Conservation (phyloP, 805 yeast genomes). For the Cyberlindnera sargentensis region DNA sequence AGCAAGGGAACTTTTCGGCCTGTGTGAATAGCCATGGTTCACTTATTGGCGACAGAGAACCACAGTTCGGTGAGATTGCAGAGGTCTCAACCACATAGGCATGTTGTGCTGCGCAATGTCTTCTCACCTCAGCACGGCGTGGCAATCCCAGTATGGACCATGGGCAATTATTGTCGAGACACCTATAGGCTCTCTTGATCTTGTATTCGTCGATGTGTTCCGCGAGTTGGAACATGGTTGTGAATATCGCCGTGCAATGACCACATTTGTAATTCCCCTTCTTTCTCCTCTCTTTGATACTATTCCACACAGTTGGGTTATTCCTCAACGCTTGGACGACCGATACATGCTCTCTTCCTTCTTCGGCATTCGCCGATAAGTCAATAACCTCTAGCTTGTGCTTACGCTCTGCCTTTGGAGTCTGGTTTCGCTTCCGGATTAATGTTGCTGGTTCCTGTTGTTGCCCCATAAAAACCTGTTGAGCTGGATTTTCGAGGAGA, state of each 20-base stretch:
- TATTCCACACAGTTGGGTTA: constrained; percentile 23
- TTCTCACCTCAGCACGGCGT: constrained; percentile 39
- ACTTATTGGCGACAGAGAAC: neutral
- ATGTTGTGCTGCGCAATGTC: constrained; percentile 46
- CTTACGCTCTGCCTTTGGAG: too few species aligned
- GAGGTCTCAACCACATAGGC: constrained; percentile 4
- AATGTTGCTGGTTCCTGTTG: too few species aligned
- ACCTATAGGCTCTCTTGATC: constrained; percentile 34
- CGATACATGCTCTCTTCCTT: neutral
- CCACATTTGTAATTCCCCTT: constrained; percentile 40
- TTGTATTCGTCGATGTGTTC: constrained; percentile 37
- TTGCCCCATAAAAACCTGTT: too few species aligned
- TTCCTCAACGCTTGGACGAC: constrained; percentile 22
- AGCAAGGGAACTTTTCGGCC: constrained; percentile 20
- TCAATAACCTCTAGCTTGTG: too few species aligned
- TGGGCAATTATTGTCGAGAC: constrained; percentile 40
- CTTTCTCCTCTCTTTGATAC: constrained; percentile 28
- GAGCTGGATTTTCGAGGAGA: too few species aligned
- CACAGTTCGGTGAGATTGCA: neutral
- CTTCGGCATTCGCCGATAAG: too few species aligned
- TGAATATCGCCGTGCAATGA: constrained; percentile 37
- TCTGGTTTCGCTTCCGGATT: too few species aligned
- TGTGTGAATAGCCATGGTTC: neutral
- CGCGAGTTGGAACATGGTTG: constrained; percentile 32
- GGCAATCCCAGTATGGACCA: constrained; percentile 45